These are phyloP conservation scores for Saccharomycopsis crataegensis DNA, from an alignment of 1,139 yeast genomes.

Conservation along the genomic window DNA sequence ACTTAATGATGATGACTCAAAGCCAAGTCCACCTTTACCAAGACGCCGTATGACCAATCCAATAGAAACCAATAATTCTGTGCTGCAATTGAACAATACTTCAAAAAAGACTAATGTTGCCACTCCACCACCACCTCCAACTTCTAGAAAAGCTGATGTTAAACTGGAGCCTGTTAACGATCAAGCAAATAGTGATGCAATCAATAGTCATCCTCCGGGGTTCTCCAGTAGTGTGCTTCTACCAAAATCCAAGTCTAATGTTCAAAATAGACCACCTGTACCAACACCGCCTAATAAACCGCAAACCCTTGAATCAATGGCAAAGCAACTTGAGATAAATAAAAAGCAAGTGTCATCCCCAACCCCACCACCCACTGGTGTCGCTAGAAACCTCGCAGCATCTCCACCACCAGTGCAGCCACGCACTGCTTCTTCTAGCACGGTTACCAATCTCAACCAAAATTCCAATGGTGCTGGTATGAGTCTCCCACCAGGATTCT, in stretches of 20 bases:
- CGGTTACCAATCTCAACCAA: neutral
- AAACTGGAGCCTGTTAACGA: neutral
- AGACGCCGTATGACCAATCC: neutral
- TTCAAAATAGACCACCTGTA: neutral
- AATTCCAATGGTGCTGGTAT: no score
- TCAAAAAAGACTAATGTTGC: slow-evolving; percentile 26
- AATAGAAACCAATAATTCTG: neutral
- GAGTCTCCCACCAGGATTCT: slow-evolving; percentile 11
- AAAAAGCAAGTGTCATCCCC: neutral
- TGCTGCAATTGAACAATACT: neutral
- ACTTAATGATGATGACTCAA: neutral
- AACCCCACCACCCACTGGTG: neutral
- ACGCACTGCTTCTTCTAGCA: slow-evolving; percentile 20
- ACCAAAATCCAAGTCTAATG: slow-evolving; percentile 21
- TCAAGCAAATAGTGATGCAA: neutral
- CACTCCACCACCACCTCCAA: slow-evolving; percentile 19
- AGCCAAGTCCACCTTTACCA: neutral
- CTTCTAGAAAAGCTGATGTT: slow-evolving; percentile 15
- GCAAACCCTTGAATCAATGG: slow-evolving; percentile 20
- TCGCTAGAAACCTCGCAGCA: neutral
- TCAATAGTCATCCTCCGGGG: slow-evolving; percentile 10
- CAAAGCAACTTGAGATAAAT: slow-evolving; percentile 18
- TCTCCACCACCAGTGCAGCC: slow-evolving; percentile 26
- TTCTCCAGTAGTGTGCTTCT: slow-evolving; percentile 25
- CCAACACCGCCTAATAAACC: slow-evolving; percentile 17